phyloP scores from a whole-genome alignment of 2,329 filamentous ascomycete species.

The Penicillium sp. region DNA sequence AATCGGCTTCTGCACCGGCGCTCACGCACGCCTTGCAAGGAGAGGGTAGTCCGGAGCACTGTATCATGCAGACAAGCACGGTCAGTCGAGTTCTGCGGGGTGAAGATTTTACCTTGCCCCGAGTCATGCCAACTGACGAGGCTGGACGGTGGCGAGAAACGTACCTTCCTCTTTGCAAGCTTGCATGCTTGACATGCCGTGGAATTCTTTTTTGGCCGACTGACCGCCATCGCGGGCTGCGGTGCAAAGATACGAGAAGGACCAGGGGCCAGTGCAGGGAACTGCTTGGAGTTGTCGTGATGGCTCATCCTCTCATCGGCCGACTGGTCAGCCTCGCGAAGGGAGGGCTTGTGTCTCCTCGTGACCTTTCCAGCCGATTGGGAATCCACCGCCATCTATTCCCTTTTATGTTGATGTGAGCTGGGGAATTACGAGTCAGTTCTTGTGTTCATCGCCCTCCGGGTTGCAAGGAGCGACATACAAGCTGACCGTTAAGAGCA shows the following conservation, averaged over 20 bases:
- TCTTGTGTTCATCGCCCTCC: background rate
- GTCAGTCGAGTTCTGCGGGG: slow-evolving; percentile 1
- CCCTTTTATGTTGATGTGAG: background rate
- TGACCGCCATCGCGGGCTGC: slow-evolving; percentile 21
- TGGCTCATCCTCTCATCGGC: slow-evolving; percentile 10
- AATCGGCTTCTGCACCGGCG: slow-evolving; percentile 25
- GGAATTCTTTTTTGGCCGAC: slow-evolving; percentile 36
- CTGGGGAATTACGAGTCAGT: background rate
- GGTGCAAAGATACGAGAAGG: slow-evolving; percentile 22
- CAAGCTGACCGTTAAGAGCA: slow-evolving; percentile 1
- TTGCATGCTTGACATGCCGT: slow-evolving; percentile 38
- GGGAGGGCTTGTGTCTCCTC: background rate
- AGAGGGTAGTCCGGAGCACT: slow-evolving; percentile 36
- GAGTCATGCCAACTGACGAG: background rate
- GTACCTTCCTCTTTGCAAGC: slow-evolving; percentile 37
- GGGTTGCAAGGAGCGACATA: background rate
- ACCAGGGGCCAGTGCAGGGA: slow-evolving; percentile 30
- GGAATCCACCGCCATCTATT: background rate
- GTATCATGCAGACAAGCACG: slow-evolving; percentile 1
- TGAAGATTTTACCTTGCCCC: background rate
- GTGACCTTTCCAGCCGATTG: background rate
- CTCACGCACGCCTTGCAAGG: slow-evolving; percentile 37
- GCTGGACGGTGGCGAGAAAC: background rate
- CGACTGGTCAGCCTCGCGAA: background rate
- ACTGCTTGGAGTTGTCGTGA: slow-evolving; percentile 22